Evolutionary conservation across 2,329 filamentous ascomycete species (phyloP).

Genomic region (Phialocephala subalpina): DNA sequence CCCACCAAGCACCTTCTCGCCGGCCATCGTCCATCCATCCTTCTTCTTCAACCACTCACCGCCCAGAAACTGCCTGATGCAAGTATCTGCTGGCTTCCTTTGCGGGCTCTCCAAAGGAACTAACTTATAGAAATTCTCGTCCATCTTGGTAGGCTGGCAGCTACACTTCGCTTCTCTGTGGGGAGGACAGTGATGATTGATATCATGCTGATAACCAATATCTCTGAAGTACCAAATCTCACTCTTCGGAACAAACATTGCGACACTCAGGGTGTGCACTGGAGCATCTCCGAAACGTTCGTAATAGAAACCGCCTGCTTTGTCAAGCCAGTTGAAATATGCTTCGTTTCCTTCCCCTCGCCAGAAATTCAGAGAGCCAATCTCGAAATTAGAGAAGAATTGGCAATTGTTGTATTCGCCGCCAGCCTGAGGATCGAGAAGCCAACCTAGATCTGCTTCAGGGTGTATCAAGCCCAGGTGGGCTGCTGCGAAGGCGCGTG

Average conservation of each 20-base stretch:
- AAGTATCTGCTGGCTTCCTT: constrained; percentile 54
- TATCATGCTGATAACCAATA: constrained; percentile 90
- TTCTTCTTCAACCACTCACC: constrained; percentile 52
- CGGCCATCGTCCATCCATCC: constrained; percentile 50
- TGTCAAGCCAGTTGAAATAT: constrained; percentile 87
- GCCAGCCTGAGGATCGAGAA: constrained; percentile 82
- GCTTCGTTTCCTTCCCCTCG: constrained; percentile 85
- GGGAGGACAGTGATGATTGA: constrained; percentile 50
- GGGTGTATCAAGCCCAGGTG: constrained; percentile 85
- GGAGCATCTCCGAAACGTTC: constrained; percentile 97
- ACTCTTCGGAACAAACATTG: constrained; percentile 84
- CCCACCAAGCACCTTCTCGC: constrained; percentile 50
- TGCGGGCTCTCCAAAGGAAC: constrained; percentile 56
- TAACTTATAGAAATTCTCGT: constrained; percentile 55
- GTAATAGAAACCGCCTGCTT: constrained; percentile 95
- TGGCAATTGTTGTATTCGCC: constrained; percentile 96
- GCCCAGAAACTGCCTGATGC: constrained; percentile 54
- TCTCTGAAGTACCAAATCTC: constrained; percentile 98
- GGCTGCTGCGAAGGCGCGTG: constrained; percentile 88
- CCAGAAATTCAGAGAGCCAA: constrained; percentile 91
- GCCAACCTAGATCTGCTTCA: constrained; percentile 84
- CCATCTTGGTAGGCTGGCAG: constrained; percentile 53
- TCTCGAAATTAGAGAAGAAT: constrained; percentile 99
- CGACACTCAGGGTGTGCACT: constrained; percentile 92
- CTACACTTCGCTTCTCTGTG: constrained; percentile 45